phyloP scores from a whole-genome alignment of 2,329 filamentous ascomycete genomes.

The Hymenoscyphus repandus region DNA sequence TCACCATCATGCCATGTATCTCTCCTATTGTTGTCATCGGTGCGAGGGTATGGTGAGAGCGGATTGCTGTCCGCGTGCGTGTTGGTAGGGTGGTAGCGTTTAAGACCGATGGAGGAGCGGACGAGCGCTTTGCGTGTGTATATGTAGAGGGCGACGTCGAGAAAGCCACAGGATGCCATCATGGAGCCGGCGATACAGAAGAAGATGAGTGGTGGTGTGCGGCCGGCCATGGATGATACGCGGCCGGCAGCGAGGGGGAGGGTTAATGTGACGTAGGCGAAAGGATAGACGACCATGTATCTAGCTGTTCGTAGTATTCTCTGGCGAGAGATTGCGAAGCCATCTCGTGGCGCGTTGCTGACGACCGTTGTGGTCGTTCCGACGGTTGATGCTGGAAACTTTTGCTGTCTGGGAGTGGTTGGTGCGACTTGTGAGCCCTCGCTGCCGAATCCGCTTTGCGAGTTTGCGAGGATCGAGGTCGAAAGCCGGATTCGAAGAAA shows the following conservation, averaged over 20 bases:
- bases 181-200: slow-evolving; percentile 20
- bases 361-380: slow-evolving; percentile 16
- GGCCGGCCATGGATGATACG: slow-evolving; percentile 41
- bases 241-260: slow-evolving; percentile 45
- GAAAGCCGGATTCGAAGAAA: slow-evolving; percentile 24
- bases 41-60: neutral
- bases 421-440: neutral
- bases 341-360: slow-evolving; percentile 4
- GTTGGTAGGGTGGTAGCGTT: neutral
- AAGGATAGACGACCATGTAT: slow-evolving; percentile 47
- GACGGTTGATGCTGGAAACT: slow-evolving; percentile 1
- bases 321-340: slow-evolving; percentile 15
- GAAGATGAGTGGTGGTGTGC: slow-evolving; percentile 11
- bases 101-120: slow-evolving; percentile 3
- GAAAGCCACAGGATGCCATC: slow-evolving; percentile 22
- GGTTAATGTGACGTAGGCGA: slow-evolving; percentile 45
- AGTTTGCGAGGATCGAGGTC: neutral
- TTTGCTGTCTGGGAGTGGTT: neutral
- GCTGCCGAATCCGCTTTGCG: neutral
- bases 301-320: slow-evolving; percentile 36
- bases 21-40: neutral
- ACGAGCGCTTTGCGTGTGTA: slow-evolving; percentile 23
- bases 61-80: neutral
- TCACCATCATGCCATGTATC: neutral
- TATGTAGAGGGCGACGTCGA: slow-evolving; percentile 24